These are phyloP conservation scores for Pichia deserticola DNA, from an alignment of 805 yeast genomes.

Conservation along the genomic window DNA sequence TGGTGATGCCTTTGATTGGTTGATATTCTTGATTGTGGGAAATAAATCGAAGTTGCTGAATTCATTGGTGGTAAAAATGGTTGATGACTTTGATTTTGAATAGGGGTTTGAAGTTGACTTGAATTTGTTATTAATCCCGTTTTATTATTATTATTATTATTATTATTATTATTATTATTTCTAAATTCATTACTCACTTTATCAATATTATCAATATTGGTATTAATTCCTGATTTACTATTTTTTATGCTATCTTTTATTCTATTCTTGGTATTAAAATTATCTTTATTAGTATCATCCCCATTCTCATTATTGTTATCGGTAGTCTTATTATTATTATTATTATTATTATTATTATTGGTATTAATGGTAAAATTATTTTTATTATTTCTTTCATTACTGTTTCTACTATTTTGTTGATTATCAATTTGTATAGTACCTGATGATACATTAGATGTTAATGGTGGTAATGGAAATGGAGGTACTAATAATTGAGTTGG, in stretches of 20 bases:
- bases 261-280: too few species aligned
- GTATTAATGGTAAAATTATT: neutral
- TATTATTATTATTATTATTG: conserved; percentile 1
- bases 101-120: too few species aligned
- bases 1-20: neutral
- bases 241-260: too few species aligned
- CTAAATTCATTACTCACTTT: too few species aligned
- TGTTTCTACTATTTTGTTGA: conserved; percentile 2
- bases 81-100: conserved; percentile 13
- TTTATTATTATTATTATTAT: too few species aligned
- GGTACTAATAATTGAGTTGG: conserved; percentile 22
- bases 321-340: conserved; percentile 1
- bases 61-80: conserved; percentile 13
- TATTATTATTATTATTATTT: too few species aligned
- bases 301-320: neutral
- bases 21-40: conserved; percentile 4
- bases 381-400: neutral
- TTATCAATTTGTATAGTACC: conserved; percentile 17
- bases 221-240: too few species aligned
- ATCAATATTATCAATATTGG: too few species aligned
- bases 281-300: too few species aligned
- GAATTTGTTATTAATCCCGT: too few species aligned
- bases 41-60: conserved; percentile 13
- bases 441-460: conserved; percentile 11
- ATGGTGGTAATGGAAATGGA: conserved; percentile 18